Base-by-base conservation (phyloP, 306 rosid species). In the Mimosa bimucronata region DNA sequence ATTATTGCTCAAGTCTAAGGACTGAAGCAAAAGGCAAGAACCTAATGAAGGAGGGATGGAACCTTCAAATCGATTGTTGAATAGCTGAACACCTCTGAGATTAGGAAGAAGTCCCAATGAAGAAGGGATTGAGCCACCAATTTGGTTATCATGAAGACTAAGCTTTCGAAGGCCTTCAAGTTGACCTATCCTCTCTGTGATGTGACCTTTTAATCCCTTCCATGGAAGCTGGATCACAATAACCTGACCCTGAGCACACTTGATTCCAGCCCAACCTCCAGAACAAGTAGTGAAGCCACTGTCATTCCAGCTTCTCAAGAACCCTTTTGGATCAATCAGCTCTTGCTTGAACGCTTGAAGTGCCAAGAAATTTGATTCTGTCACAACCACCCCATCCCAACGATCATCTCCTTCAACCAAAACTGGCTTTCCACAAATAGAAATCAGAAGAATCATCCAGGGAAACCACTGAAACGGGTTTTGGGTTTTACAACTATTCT, bases 71-170 rank as follows among this genome's bases (percentile, higher is more conserved):
- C 37, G 2, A 61, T 61, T 61, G 67, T 61, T 61, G 67, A 28
- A 61, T 26, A 61, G 38, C 19, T 61, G 67, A 28, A 61, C 67
- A 16, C 67, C 67, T 61, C 67, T 61, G 38, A 61, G 67, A 61
- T 61, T 61, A 29, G 67, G 38, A 61, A 61, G 67, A 2, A 61
- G 67, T 5, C 67, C 67, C 67, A 61, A 61, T 14, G 67, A 28
- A 1, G 67, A 61, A 61, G 67, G 67, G n/a, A 61, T 26, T 61
- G 67, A 61, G 19, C 67, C 67, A 13, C 67, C 67, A 61, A 61
- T 61, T 61, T 61, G 67, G 10, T 61, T 61, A 61, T 61, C 67
- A 61, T 61, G 67, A 61, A 61, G 67, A 61, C 67, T 61, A 28
- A 61, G 67, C 38, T 61, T 61, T 28, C 67, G 37, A 13, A 61